A percentile compares a stretch with the other conserved stretches of the same genome.
phyloP scores from a whole-genome alignment of 1,284 basidiomycete genomes.

The Cystobasidiaceae sp. region DNA sequence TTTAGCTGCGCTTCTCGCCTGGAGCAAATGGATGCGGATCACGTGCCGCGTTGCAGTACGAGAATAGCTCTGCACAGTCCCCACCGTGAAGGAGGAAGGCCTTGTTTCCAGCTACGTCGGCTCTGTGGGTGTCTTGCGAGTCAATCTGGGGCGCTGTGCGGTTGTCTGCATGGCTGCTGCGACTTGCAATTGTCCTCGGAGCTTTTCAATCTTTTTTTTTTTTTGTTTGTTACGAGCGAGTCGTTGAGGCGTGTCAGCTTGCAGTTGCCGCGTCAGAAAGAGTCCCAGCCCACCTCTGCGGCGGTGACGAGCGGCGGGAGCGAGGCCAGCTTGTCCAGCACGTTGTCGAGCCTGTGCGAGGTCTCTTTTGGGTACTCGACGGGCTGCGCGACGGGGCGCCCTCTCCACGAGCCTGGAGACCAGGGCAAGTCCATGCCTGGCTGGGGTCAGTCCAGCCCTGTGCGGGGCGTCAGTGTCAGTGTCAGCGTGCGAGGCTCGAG shows the following conservation, averaged over 20 bases:
- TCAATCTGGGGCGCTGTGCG: no score
- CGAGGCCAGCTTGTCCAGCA: constrained; percentile 58
- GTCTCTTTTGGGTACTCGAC: no score
- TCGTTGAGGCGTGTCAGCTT: constrained; percentile 15
- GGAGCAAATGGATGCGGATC: no score
- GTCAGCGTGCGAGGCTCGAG: no score
- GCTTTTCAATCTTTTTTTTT: constrained; percentile 89
- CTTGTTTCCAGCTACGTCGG: constrained; percentile 73
- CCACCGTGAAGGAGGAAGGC: constrained; percentile 95
- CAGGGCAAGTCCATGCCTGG: no score
- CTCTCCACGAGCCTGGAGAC: no score
- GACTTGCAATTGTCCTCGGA: constrained; percentile 63
- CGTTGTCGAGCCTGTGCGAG: constrained; percentile 43
- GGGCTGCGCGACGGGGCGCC: no score
- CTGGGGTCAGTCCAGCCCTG: no score
- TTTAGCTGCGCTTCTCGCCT: no score
- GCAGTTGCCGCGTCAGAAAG: neutral
- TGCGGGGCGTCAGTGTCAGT: no score
- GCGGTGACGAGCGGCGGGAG: constrained; percentile 84
- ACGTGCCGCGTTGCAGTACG: constrained; percentile 44
- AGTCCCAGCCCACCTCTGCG: constrained; percentile 60
- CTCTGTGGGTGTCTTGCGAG: constrained; percentile 30
- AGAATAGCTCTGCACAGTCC: constrained; percentile 58
- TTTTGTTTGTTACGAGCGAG: no score
- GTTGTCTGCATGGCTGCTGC: no score